Conservation (phyloP, 1,284 basidiomycete species). For the Austropuccinia psidii region DNA sequence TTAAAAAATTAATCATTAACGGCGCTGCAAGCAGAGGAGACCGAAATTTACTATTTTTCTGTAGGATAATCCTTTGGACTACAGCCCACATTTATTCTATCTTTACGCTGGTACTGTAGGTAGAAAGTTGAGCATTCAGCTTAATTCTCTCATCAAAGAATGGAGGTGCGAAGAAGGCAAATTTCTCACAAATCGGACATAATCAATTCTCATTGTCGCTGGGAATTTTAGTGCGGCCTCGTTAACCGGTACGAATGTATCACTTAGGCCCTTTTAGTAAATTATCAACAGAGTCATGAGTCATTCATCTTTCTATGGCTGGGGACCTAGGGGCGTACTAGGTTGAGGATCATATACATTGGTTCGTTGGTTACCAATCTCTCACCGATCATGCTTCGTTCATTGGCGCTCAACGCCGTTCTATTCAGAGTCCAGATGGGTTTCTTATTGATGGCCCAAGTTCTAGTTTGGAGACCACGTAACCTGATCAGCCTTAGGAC, state of each 20-base stretch:
- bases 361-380: slow-evolving; percentile 75
- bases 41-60: slow-evolving; percentile 21
- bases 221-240: slow-evolving; percentile 32
- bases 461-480: neutral
- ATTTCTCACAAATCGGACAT: slow-evolving; percentile 30
- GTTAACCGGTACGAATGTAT: slow-evolving; percentile 36
- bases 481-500: no score
- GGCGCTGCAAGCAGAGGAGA: neutral
- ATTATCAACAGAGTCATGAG: neutral
- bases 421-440: slow-evolving; percentile 69
- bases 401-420: slow-evolving; percentile 62
- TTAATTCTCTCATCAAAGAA: neutral
- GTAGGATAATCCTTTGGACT: slow-evolving; percentile 31
- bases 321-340: slow-evolving; percentile 29
- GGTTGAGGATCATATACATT: slow-evolving; percentile 52
- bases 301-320: neutral
- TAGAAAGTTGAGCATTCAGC: neutral
- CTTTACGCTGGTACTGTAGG: slow-evolving; percentile 30
- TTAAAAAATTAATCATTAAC: neutral
- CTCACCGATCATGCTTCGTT: slow-evolving; percentile 59
- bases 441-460: slow-evolving; percentile 62
- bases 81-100: slow-evolving; percentile 20
- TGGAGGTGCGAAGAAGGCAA: neutral
- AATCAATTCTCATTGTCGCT: slow-evolving; percentile 36
- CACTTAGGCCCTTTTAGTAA: slow-evolving; percentile 26